Conservation (phyloP, 306 rosid species). For the Prunus davidiana region DNA sequence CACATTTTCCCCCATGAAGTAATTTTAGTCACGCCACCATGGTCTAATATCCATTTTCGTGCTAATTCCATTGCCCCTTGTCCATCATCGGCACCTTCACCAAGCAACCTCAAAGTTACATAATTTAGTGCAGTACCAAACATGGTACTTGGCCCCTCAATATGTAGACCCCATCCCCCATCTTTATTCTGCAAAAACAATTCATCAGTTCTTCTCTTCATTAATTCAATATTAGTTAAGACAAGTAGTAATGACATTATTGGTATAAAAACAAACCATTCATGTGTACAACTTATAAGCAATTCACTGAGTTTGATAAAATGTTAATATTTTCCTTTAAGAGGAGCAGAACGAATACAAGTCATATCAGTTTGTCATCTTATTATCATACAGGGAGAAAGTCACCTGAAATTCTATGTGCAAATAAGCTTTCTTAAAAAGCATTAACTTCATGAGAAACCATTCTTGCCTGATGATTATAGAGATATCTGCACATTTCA, state of each 20-base stretch:
- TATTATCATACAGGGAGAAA: not conserved
- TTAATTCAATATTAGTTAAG: not conserved
- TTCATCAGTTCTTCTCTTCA: not conserved
- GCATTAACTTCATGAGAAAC: not conserved
- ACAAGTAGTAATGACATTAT: not conserved
- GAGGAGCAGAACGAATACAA: not conserved
- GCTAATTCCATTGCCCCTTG: constrained; percentile 23
- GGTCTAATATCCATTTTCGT: constrained; percentile 38
- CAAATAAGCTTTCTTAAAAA: not conserved
- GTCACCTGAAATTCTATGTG: not conserved
- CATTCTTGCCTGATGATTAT: constrained; percentile 41
- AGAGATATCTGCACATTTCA: constrained; percentile 35
- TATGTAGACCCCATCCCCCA: constrained; percentile 46
- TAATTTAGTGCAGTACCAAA: constrained; percentile 30
- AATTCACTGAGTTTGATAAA: not conserved
- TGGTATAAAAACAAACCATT: not conserved
- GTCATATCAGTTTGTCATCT: not conserved
- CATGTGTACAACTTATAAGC: too few species aligned
- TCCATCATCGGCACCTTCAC: constrained; percentile 35
- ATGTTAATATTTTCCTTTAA: not conserved
- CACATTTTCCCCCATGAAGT: constrained; percentile 46
- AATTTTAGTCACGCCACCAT: constrained; percentile 29
- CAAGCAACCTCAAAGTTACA: constrained; percentile 35
- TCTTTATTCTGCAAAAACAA: constrained; percentile 31
- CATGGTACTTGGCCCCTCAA: constrained; percentile 42